Conservation (phyloP, 352 stramenopile species). For the Peronospora tabacina region DNA sequence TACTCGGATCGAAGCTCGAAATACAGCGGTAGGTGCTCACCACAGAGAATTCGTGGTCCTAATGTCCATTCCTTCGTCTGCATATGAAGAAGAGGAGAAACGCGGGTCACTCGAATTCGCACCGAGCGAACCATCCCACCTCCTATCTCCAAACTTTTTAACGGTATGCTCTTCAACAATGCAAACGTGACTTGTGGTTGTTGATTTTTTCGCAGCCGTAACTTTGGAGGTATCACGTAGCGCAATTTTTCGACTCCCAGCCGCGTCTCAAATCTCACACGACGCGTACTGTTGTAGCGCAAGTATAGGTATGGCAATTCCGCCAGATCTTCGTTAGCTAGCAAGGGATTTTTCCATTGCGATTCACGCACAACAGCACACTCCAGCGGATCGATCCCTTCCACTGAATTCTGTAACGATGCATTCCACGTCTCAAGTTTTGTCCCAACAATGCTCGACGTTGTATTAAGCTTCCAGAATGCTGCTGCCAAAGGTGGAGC, state of each 20-base stretch:
- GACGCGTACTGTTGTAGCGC: slow-evolving; percentile 61
- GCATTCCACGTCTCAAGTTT: slow-evolving; percentile 71
- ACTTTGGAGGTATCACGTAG: slow-evolving; percentile 6
- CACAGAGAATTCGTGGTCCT: slow-evolving; percentile 54
- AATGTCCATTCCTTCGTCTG: slow-evolving; percentile 55
- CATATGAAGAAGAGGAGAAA: slow-evolving; percentile 56
- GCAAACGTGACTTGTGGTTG: slow-evolving; percentile 32
- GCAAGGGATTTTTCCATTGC: slow-evolving; percentile 40
- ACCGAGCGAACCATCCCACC: slow-evolving; percentile 59
- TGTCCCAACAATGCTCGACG: slow-evolving; percentile 36
- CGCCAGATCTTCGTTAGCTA: slow-evolving; percentile 40
- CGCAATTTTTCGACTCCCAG: slow-evolving; percentile 44
- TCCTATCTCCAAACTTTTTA: slow-evolving; percentile 51
- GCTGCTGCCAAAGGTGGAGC: slow-evolving; percentile 33
- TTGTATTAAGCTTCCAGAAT: slow-evolving; percentile 42
- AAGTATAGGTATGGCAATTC: slow-evolving; percentile 57
- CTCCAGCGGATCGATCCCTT: slow-evolving; percentile 63
- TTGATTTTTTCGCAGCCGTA: slow-evolving; percentile 10
- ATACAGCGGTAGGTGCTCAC: slow-evolving; percentile 51
- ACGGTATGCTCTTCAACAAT: slow-evolving; percentile 56
- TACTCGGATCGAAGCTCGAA: slow-evolving; percentile 39
- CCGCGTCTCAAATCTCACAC: slow-evolving; percentile 31
- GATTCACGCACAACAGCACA: slow-evolving; percentile 35
- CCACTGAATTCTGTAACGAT: slow-evolving; percentile 46
- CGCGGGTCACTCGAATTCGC: slow-evolving; percentile 37